phyloP scores from a whole-genome alignment of 768 basidiomycete genomes.

The Asterophora parasitica region DNA sequence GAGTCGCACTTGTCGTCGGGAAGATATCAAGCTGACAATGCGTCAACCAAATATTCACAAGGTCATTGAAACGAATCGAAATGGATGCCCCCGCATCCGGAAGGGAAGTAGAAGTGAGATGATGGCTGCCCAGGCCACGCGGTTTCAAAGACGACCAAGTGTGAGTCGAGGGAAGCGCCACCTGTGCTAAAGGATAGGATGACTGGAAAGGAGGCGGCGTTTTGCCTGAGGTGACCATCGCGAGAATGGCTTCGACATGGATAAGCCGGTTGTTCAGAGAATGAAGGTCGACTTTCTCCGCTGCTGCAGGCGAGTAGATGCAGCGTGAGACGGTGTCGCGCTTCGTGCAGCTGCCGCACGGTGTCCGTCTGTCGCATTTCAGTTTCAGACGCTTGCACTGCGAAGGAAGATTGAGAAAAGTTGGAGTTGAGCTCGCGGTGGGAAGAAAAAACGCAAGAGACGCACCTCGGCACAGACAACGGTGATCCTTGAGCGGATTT shows the following conservation, averaged over 20 bases:
- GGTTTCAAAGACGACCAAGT: constrained; percentile 19
- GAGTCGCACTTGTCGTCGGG: neutral
- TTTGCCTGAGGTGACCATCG: constrained; percentile 41
- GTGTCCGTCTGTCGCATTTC: constrained; percentile 76
- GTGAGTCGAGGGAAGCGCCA: constrained; percentile 4
- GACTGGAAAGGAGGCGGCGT: constrained; percentile 32
- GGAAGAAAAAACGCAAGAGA: constrained; percentile 1
- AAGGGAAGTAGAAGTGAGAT: constrained; percentile 27
- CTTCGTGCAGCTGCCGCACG: constrained; percentile 75
- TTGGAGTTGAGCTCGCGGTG: constrained; percentile 8
- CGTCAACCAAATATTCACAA: constrained; percentile 56
- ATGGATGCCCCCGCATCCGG: constrained; percentile 44
- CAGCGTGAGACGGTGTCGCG: constrained; percentile 71
- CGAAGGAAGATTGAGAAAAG: neutral
- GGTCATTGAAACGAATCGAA: constrained; percentile 51
- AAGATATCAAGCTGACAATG: constrained; percentile 37
- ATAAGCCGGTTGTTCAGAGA: constrained; percentile 78
- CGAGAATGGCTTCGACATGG: constrained; percentile 58
- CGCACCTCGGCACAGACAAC: constrained; percentile 77
- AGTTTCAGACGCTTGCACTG: constrained; percentile 88
- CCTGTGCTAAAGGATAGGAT: constrained; percentile 27
- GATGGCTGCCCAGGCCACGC: constrained; percentile 20
- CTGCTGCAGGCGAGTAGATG: constrained; percentile 75
- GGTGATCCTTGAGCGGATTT: constrained; percentile 72
- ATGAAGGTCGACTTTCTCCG: constrained; percentile 85